phyloP scores from a whole-genome alignment of 352 stramenopile genomes.

The Sclerospora graminicola region DNA sequence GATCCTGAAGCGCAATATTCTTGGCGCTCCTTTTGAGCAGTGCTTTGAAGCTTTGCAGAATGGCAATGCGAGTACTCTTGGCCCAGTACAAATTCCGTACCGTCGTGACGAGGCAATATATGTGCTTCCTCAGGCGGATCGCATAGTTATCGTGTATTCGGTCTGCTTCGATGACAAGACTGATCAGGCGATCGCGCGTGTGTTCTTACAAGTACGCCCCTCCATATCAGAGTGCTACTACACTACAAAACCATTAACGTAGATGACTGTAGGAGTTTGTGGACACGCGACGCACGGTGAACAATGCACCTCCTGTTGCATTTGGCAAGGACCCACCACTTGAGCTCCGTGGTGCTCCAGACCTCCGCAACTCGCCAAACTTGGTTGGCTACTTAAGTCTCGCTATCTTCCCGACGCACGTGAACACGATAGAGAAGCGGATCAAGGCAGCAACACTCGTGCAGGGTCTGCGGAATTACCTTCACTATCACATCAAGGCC shows the following conservation, averaged over 20 bases:
- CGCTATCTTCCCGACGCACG: conserved; percentile 85
- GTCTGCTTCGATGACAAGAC: conserved; percentile 91
- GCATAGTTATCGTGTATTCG: conserved; percentile 89
- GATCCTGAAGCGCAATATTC: conserved; percentile 76
- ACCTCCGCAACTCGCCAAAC: conserved; percentile 46
- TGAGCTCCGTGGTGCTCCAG: conserved; percentile 64
- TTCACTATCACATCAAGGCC: conserved; percentile 95
- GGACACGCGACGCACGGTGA: conserved; percentile 86
- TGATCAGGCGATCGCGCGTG: conserved; percentile 82
- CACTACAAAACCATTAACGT: background rate
- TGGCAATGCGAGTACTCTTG: conserved; percentile 43
- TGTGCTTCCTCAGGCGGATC: conserved; percentile 74
- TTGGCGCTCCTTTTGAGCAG: conserved; percentile 69
- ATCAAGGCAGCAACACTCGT: conserved; percentile 83
- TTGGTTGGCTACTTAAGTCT: conserved; percentile 87
- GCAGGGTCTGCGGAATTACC: conserved; percentile 87
- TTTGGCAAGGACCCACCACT: conserved; percentile 88
- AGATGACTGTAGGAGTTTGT: conserved; percentile 71
- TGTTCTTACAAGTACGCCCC: conserved; percentile 82
- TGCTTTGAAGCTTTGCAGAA: conserved; percentile 72
- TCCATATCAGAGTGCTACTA: background rate
- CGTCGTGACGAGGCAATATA: conserved; percentile 81
- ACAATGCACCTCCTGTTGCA: conserved; percentile 87
- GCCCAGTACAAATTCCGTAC: conserved; percentile 76
- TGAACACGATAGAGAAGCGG: conserved; percentile 82